Evolutionary conservation across 2,329 filamentous ascomycete genomes (phyloP), one percentile per base, ranked within the genome.

Genomic region (Beauveria varroae): DNA sequence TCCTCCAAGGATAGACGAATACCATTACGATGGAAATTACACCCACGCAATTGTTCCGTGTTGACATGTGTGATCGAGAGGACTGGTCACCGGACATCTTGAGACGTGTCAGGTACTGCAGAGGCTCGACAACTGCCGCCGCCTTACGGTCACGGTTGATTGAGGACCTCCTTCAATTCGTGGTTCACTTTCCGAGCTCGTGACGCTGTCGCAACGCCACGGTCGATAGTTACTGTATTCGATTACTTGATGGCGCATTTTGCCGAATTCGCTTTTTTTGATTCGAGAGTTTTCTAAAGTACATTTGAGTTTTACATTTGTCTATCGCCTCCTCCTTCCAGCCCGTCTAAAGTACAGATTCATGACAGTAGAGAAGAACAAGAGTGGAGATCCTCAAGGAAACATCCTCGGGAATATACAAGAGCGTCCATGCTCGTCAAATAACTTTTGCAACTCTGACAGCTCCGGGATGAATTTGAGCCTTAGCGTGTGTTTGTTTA

Each of bases 1-100:
- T 75, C 70, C 72, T 73, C 68, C 69, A 71, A 71, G 70, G 70
- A 74, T 77, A 77, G 74, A 76, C 72, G 69, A 77, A 75, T 75
- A 73, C 71, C 70, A 75, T 71, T 73, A 68, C 71, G 30, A 61
- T 60, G 53, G 62, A 61, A 60, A 62, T 22, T 37, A 63, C 52
- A 49, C 30, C n/a, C 24, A 59, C 34, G 43, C 55, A 43, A 44
- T 24, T 5, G 18, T n/a, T 52, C 20, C 22, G 22, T 50, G 20
- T 40, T 30, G 8, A 41, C 16, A 37, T 52, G 9, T 34, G 49
- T 46, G 50, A 60, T 20, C 26, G 34, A 41, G 12, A 26, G n/a
- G 24, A 44, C 3, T 43, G 18, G 9, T 14, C 18, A 14, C 24
- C 18, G 26, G 47, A 16, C 3, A 30, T 43, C 14, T 41, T 10